Conservation (phyloP, 768 basidiomycete genomes). For the Tricholoma bakamatsutake region DNA sequence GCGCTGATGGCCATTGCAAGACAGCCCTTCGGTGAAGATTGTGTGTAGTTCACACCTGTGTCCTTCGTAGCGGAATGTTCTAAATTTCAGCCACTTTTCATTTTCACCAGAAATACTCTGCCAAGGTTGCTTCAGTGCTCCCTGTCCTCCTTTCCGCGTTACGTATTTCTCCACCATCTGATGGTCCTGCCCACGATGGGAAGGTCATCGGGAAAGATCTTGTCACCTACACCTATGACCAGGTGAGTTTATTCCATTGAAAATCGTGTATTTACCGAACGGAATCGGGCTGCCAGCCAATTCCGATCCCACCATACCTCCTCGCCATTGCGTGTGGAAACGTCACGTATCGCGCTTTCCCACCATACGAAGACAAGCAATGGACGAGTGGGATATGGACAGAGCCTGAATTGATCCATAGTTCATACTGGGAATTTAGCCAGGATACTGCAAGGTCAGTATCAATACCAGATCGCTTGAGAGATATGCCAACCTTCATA, state of each 20-base stretch:
- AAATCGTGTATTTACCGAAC: not conserved
- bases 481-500: not conserved
- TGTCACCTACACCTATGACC: slow-evolving; percentile 72
- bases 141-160: slow-evolving; percentile 85
- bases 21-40: slow-evolving; percentile 84
- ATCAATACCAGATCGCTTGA: not conserved
- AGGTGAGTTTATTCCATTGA: slow-evolving; percentile 39
- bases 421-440: slow-evolving; percentile 81
- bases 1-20: slow-evolving; percentile 27
- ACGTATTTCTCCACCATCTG: slow-evolving; percentile 67
- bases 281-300: slow-evolving; percentile 40
- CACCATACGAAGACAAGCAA: slow-evolving; percentile 48
- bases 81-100: not conserved
- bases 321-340: slow-evolving; percentile 88
- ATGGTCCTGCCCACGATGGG: slow-evolving; percentile 66
- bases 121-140: slow-evolving; percentile 68
- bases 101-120: slow-evolving; percentile 66
- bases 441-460: slow-evolving; percentile 75
- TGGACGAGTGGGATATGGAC: slow-evolving; percentile 91
- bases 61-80: not conserved
- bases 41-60: slow-evolving; percentile 29
- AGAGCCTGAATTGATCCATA: slow-evolving; percentile 77
- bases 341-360: slow-evolving; percentile 65
- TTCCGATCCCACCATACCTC: slow-evolving; percentile 88
- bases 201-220: slow-evolving; percentile 68